phyloP scores from a whole-genome alignment of 2,329 filamentous ascomycete species.

The Aspergillus sp. region DNA sequence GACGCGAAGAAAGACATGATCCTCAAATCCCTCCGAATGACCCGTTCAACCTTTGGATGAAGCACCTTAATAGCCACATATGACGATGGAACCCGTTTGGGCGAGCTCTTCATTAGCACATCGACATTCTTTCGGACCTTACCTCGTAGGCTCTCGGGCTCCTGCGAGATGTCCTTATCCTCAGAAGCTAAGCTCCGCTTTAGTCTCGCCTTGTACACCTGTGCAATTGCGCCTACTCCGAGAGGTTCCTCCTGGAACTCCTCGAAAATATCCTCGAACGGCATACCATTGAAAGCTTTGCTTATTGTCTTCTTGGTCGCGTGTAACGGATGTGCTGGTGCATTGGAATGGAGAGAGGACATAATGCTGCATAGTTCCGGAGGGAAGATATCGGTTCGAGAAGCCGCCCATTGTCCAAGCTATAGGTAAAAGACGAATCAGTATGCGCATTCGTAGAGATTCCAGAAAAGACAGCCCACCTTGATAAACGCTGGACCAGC shows the following conservation, averaged over 20 bases:
- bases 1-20: slow-evolving; percentile 93
- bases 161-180: slow-evolving; percentile 48
- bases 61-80: slow-evolving; percentile 96
- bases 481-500: slow-evolving; percentile 97
- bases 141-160: slow-evolving; percentile 54
- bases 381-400: slow-evolving; percentile 92
- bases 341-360: slow-evolving; percentile 91
- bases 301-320: slow-evolving; percentile 73
- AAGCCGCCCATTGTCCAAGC: slow-evolving; percentile 97
- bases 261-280: slow-evolving; percentile 88
- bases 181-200: slow-evolving; percentile 68
- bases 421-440: slow-evolving; percentile 27
- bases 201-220: slow-evolving; percentile 93
- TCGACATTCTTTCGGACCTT: slow-evolving; percentile 77
- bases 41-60: slow-evolving; percentile 83
- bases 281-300: slow-evolving; percentile 70
- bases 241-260: slow-evolving; percentile 87
- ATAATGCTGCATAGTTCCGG: slow-evolving; percentile 85
- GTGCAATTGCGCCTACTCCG: slow-evolving; percentile 91
- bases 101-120: slow-evolving; percentile 76
- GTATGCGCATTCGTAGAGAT: neutral
- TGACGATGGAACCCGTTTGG: slow-evolving; percentile 75
- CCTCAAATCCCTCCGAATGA: slow-evolving; percentile 78
- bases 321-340: slow-evolving; percentile 79
- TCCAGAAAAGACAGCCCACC: slow-evolving; percentile 41